Conservation (phyloP, 805 yeast genomes). For the Candida oleophila region DNA sequence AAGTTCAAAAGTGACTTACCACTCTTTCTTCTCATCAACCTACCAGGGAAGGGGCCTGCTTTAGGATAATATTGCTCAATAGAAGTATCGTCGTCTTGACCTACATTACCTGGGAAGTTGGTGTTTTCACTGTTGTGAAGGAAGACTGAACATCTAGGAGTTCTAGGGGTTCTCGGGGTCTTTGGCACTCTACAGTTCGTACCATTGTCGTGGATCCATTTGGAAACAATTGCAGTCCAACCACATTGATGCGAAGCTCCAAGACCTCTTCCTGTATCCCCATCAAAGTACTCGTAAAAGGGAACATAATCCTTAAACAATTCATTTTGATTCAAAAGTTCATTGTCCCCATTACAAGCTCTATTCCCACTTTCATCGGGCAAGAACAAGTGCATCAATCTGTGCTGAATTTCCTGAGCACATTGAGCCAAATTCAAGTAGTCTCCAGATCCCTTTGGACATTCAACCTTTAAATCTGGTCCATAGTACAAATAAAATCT, state of each 20-base stretch:
- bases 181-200: slow-evolving; percentile 58
- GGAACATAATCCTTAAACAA: slow-evolving; percentile 73
- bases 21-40: slow-evolving; percentile 62
- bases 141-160: slow-evolving; percentile 22
- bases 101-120: slow-evolving; percentile 5
- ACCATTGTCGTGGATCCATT: slow-evolving; percentile 89
- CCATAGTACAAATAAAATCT: slow-evolving; percentile 89
- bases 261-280: slow-evolving; percentile 90
- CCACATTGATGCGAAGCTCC: slow-evolving; percentile 96
- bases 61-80: slow-evolving; percentile 44
- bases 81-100: slow-evolving; percentile 26
- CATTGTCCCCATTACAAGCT: slow-evolving; percentile 75
- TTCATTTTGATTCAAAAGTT: slow-evolving; percentile 55
- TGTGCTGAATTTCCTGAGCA: slow-evolving; percentile 86
- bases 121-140: slow-evolving; percentile 13
- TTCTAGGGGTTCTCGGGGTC: slow-evolving; percentile 36
- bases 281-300: slow-evolving; percentile 88
- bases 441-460: slow-evolving; percentile 83
- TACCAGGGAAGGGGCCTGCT: slow-evolving; percentile 51
- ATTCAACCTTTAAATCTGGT: slow-evolving; percentile 77
- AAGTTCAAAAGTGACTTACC: slow-evolving; percentile 71
- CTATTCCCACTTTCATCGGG: slow-evolving; percentile 66
- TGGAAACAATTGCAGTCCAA: slow-evolving; percentile 92
- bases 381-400: slow-evolving; percentile 74
- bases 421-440: slow-evolving; percentile 79